A percentile compares a stretch with the other conserved stretches of the same genome.
Conservation (phyloP, 768 basidiomycete species). For the Mycena latifolia region DNA sequence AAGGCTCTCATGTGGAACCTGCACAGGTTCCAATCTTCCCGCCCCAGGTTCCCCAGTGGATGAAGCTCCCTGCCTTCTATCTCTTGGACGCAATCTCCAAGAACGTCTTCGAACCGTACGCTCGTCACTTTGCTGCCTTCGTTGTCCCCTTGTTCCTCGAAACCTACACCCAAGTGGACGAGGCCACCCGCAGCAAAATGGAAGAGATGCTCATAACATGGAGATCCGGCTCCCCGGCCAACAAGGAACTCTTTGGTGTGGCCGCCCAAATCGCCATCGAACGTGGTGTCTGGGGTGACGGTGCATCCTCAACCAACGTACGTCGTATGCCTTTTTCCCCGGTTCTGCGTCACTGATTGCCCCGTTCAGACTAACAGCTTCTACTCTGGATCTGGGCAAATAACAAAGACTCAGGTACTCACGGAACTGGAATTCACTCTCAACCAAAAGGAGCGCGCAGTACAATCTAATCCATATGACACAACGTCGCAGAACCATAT, state of each 20-base stretch:
- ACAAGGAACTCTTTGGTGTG: constrained; percentile 87
- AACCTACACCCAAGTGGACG: constrained; percentile 90
- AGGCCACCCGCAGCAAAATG: constrained; percentile 90
- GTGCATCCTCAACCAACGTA: constrained; percentile 56
- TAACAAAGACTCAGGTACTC: constrained; percentile 84
- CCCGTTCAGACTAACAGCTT: constrained; percentile 45
- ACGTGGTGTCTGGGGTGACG: constrained; percentile 82
- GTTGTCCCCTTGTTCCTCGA: constrained; percentile 89
- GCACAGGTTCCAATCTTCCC: constrained; percentile 45
- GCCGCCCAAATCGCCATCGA: constrained; percentile 88
- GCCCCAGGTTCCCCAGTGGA: constrained; percentile 84
- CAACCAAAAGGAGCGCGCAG: constrained; percentile 80
- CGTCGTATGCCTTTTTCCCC: constrained; percentile 40
- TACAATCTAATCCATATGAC: constrained; percentile 84
- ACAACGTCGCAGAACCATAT: constrained; percentile 76
- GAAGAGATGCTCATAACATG: constrained; percentile 98
- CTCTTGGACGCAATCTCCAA: constrained; percentile 97
- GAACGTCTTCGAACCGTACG: constrained; percentile 95
- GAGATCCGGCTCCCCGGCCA: constrained; percentile 86
- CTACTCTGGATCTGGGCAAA: constrained; percentile 56
- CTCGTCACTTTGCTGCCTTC: constrained; percentile 83
- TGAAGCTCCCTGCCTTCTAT: constrained; percentile 95
- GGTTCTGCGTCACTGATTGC: constrained; percentile 22
- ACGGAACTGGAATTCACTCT: constrained; percentile 87
- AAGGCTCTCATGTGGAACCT: constrained; percentile 47